Evolutionary conservation across 1,284 basidiomycete genomes (phyloP).

Genomic region (Pseudozyma sp.): DNA sequence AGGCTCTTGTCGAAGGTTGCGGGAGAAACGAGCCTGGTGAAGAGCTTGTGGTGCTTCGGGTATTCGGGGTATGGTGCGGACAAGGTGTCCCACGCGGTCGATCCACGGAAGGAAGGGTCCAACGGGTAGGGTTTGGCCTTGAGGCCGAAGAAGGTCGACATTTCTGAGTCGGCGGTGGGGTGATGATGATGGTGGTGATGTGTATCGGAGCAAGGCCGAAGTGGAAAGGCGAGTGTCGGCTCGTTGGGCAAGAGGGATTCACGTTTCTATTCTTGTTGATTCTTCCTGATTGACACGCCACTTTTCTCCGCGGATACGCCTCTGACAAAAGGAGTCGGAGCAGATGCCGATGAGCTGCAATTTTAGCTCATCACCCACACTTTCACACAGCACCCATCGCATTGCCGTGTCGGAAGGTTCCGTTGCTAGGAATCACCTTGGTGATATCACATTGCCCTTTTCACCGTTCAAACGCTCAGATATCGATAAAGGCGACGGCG

Average conservation of each 20-base stretch:
- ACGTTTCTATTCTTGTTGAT: too few species aligned
- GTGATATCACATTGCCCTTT: too few species aligned
- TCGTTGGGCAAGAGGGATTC: too few species aligned
- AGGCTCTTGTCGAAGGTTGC: slow-evolving; percentile 31
- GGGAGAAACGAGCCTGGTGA: slow-evolving; percentile 14
- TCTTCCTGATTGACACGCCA: not conserved
- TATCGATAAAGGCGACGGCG: too few species aligned
- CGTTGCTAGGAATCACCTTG: too few species aligned
- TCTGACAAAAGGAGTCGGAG: slow-evolving; percentile 9
- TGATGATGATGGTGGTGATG: slow-evolving; percentile 2
- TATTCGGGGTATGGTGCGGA: slow-evolving; percentile 45
- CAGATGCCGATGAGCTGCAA: slow-evolving; percentile 4
- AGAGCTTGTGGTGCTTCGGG: slow-evolving; percentile 25
- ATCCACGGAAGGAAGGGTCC: slow-evolving; percentile 19
- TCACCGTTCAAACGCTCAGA: too few species aligned
- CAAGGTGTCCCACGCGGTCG: slow-evolving; percentile 13
- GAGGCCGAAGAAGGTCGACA: slow-evolving; percentile 44
- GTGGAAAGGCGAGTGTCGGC: not conserved
- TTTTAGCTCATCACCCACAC: slow-evolving; percentile 12
- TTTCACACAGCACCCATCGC: slow-evolving; percentile 1
- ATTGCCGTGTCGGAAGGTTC: not conserved
- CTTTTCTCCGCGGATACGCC: slow-evolving; percentile 13
- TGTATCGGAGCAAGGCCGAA: not conserved
- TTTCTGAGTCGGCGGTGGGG: not conserved
- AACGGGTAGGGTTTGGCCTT: slow-evolving; percentile 46